phyloP scores from a whole-genome alignment of 345 rosid species.

The Camelina sativa region DNA sequence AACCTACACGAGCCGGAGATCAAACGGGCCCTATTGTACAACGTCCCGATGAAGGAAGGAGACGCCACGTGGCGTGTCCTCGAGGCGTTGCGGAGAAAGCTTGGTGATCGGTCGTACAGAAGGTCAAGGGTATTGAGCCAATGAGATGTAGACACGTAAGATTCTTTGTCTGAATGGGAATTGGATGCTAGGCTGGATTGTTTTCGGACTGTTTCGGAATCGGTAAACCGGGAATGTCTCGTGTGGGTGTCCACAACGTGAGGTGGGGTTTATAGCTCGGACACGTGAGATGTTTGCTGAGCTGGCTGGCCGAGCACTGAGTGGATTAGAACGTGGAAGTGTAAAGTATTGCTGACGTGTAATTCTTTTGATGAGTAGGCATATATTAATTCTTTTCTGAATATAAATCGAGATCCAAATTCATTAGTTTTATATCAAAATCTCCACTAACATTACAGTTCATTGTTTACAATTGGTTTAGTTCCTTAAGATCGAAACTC shows the following conservation, averaged over 20 bases:
- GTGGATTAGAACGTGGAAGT: conserved; percentile 36
- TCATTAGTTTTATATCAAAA: not conserved
- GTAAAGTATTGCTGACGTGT: conserved; percentile 45
- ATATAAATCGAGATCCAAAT: conserved; percentile 20
- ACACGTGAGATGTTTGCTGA: conserved; percentile 47
- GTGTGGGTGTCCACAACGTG: conserved; percentile 43
- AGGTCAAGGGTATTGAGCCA: conserved; percentile 51
- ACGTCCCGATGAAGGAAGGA: conserved; percentile 55
- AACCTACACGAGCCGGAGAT: conserved; percentile 68
- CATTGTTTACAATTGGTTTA: not conserved
- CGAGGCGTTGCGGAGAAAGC: conserved; percentile 52
- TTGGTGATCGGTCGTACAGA: conserved; percentile 56
- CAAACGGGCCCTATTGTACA: conserved; percentile 68
- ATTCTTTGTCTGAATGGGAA: conserved; percentile 34
- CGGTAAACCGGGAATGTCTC: conserved; percentile 24
- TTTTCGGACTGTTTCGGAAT: conserved; percentile 15
- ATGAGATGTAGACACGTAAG: conserved; percentile 41
- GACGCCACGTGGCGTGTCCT: conserved; percentile 94
- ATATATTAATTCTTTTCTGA: conserved; percentile 34
- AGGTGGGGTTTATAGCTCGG: not conserved
- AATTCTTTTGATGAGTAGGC: conserved; percentile 41
- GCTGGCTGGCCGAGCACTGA: conserved; percentile 25
- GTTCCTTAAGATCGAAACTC: too few relatives aligned
- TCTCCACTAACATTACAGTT: not conserved
- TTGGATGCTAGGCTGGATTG: conserved; percentile 50